phyloP scores from a whole-genome alignment of 768 basidiomycete species.

The Saitozyma podzolica region DNA sequence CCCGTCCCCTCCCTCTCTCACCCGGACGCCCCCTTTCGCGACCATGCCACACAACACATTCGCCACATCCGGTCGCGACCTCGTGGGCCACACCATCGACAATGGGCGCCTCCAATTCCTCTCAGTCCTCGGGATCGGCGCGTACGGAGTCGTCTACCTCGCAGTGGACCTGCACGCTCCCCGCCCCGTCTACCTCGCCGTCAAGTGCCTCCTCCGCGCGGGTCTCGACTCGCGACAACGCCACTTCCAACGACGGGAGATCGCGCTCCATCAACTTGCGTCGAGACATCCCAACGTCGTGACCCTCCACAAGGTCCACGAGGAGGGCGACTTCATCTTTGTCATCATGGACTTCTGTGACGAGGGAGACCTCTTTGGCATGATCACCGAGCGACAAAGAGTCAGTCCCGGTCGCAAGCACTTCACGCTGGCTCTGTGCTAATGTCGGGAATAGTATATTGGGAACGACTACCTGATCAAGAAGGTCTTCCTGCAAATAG shows the following conservation, averaged over 20 bases:
- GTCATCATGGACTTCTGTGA: conserved; percentile 89
- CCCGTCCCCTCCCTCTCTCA: neutral
- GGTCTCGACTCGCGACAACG: conserved; percentile 64
- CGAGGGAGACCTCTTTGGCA: conserved; percentile 87
- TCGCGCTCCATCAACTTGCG: conserved; percentile 58
- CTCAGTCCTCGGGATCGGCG: conserved; percentile 83
- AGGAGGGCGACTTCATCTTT: conserved; percentile 65
- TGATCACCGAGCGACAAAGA: conserved; percentile 62
- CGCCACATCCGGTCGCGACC: conserved; percentile 48
- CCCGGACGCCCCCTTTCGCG: neutral
- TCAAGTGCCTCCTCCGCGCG: conserved; percentile 76
- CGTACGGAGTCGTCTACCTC: conserved; percentile 92
- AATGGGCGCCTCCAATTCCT: conserved; percentile 75
- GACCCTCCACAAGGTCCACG: conserved; percentile 65
- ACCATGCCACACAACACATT: conserved; percentile 46
- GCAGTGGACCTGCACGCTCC: conserved; percentile 65
- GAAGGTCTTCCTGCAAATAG: conserved; percentile 85
- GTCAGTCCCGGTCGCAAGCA: conserved; percentile 37
- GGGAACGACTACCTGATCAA: conserved; percentile 83
- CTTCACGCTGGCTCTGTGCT: conserved; percentile 40
- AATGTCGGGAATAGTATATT: conserved; percentile 64
- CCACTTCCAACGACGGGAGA: conserved; percentile 69
- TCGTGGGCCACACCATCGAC: conserved; percentile 76
- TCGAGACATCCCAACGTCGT: conserved; percentile 62
- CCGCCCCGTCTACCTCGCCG: conserved; percentile 66